These are phyloP conservation scores for Penicillium sp. DNA, from an alignment of 2,329 filamentous ascomycete species.

Conservation along the genomic window DNA sequence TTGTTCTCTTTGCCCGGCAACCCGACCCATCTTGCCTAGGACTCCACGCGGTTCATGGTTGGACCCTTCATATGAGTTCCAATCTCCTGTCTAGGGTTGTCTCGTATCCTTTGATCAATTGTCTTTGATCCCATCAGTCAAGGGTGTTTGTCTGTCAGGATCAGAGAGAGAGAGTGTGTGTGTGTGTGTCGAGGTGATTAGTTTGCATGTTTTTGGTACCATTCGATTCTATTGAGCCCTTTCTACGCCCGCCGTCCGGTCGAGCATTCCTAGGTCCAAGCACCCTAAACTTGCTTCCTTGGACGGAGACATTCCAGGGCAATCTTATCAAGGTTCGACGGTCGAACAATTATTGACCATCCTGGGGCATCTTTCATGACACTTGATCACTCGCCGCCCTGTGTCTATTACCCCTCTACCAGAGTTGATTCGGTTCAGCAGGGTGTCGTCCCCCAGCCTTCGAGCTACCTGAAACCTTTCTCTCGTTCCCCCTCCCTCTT, in stretches of 20 bases:
- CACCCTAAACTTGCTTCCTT: slow-evolving; percentile 10
- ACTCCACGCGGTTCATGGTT: slow-evolving; percentile 4
- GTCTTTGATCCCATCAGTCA: slow-evolving; percentile 10
- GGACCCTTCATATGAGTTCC: slow-evolving; percentile 11
- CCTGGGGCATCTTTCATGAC: slow-evolving; percentile 7
- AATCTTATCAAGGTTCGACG: neutral
- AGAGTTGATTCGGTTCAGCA: slow-evolving; percentile 19
- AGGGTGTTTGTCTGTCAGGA: slow-evolving; percentile 12
- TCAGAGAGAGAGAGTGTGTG: slow-evolving; percentile 3
- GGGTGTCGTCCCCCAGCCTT: slow-evolving; percentile 18
- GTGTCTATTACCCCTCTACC: slow-evolving; percentile 7
- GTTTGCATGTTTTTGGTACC: too few relatives aligned
- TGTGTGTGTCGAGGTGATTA: too few relatives aligned
- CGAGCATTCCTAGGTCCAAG: slow-evolving; percentile 28
- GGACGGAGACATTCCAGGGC: slow-evolving; percentile 23
- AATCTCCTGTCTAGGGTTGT: slow-evolving; percentile 12
- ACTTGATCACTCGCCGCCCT: slow-evolving; percentile 12
- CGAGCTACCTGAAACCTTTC: slow-evolving; percentile 15
- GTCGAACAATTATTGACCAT: slow-evolving; percentile 14
- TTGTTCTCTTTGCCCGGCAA: slow-evolving; percentile 12
- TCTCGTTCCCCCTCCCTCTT: neutral
- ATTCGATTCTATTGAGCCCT: neutral
- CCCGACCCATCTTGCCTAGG: slow-evolving; percentile 8
- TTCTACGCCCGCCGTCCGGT: slow-evolving; percentile 15
- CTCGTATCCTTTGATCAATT: slow-evolving; percentile 18